Base-by-base conservation (phyloP, 2,329 filamentous ascomycete species). In the Alternaria tenuissima region DNA sequence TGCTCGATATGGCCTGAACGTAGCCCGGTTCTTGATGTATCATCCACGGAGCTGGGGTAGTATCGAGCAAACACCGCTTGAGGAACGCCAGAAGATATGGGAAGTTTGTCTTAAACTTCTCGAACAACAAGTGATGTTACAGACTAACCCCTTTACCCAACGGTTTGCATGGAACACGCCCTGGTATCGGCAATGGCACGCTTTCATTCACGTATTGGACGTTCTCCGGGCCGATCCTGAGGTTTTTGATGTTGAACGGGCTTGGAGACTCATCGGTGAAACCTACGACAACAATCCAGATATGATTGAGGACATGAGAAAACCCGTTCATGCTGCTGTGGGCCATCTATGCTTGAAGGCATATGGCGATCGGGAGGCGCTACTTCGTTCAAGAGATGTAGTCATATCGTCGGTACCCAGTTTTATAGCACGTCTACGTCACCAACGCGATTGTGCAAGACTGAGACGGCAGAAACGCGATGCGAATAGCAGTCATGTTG, bases 121-220 rank as follows among this genome's bases (percentile, higher is more conserved):
- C 48, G 90, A 93, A 72, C 87, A 90, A 71, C 85, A 85, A 28
- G 80, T 87, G 51, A 81, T 89, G 2, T 76, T 92, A 7, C 86
- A 89, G 68, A 84, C 82, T 0, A 88, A 91, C 60, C 78, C 81
- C 38, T 79, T 82, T 16, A 87, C 84, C 0, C 78, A 81, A 57
- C 84, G 85, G 68, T 89, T 86, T 86, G 81, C 82, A 24, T 89
- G 87, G 87, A 77, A 88, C 0, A 87, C 87, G 75, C 78, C 80
- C 32, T 87, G 85, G 3, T 86, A 88, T 58, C 83, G 86, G 70
- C 87, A 88, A 64, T 89, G 86, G 86, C 85, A 87, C 64, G 83
- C 85, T 1, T 77, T 88, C 30, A 85, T 85, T 1, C 87, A 86
- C 65, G 79, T 87, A 5, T 76, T 88, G 3, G 71, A 79, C 66